These are phyloP conservation scores for Bombardia bombarda DNA, from an alignment of 495 filamentous ascomycete species.

Conservation along the genomic window DNA sequence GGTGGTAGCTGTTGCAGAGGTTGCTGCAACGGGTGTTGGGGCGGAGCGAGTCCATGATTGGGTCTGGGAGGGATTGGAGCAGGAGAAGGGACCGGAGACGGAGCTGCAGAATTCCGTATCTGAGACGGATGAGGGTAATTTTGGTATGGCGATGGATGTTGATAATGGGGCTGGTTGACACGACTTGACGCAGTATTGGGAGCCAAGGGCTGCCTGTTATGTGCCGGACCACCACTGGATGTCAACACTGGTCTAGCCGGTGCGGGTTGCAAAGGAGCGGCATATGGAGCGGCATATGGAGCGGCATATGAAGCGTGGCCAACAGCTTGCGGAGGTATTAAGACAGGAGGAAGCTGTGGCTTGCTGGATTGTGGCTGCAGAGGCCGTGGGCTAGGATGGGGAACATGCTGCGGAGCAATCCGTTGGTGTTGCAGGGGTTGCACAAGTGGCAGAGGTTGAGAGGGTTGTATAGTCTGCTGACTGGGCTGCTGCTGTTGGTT, in stretches of 20 bases:
- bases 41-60: constrained; percentile 11
- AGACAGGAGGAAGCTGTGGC: constrained; percentile 19
- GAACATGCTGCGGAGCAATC: constrained; percentile 11
- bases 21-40: constrained; percentile 16
- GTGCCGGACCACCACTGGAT: background rate
- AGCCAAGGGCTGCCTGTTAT: constrained; percentile 4
- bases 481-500: constrained; percentile 15
- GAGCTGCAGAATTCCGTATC: constrained; percentile 4
- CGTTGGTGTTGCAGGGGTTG: background rate
- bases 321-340: constrained; percentile 30
- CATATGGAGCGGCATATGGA: constrained; percentile 12
- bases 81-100: constrained; percentile 21
- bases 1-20: constrained; percentile 1
- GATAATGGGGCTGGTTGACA: constrained; percentile 7
- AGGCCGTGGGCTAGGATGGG: constrained; percentile 10
- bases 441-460: background rate
- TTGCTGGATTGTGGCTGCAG: constrained; percentile 17
- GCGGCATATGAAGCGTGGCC: constrained; percentile 8
- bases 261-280: constrained; percentile 24
- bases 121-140: constrained; percentile 13
- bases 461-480: constrained; percentile 12
- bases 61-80: constrained; percentile 9
- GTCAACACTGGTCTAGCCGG: constrained; percentile 9
- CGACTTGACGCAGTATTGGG: constrained; percentile 3
- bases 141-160: constrained; percentile 11